A percentile compares a stretch with the other conserved stretches of the same genome.
Conservation (phyloP, 2,329 filamentous ascomycete species). For the Geoglossum cookeanum region DNA sequence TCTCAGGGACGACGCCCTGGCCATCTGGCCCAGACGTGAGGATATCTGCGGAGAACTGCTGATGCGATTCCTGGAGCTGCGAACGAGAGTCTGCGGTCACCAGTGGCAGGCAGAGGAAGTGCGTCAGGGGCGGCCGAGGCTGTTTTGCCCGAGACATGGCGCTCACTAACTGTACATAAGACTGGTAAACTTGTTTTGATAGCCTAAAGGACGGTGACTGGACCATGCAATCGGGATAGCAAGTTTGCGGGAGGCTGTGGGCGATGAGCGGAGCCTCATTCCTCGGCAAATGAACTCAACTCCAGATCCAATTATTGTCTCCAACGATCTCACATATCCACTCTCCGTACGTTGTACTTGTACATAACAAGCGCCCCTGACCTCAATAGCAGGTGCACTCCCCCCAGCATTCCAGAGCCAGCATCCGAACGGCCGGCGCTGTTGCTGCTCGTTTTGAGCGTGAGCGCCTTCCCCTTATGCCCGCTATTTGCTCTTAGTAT, state of each 20-base stretch:
- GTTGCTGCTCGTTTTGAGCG: no score
- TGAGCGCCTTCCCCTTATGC: background rate
- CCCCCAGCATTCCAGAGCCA: no score
- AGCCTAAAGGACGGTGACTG: background rate
- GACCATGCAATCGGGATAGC: background rate
- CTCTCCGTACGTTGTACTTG: no score
- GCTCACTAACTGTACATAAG: background rate
- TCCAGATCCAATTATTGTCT: no score
- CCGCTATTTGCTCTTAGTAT: background rate
- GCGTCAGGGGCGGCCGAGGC: constrained; percentile 33
- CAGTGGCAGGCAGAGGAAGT: constrained; percentile 62
- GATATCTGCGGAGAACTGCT: constrained; percentile 41
- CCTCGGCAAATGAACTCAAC: background rate
- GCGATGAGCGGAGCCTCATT: background rate
- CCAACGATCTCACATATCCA: no score
- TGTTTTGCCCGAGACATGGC: background rate
- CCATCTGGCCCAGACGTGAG: constrained; percentile 17
- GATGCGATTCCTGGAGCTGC: constrained; percentile 44
- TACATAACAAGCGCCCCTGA: no score
- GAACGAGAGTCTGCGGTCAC: constrained; percentile 38
- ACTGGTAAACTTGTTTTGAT: background rate
- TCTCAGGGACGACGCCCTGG: constrained; percentile 34
- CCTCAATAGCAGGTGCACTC: no score
- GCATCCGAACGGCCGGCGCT: no score
- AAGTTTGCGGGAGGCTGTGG: background rate